phyloP scores from a whole-genome alignment of 805 yeast species.

The Metschnikowia proteae region DNA sequence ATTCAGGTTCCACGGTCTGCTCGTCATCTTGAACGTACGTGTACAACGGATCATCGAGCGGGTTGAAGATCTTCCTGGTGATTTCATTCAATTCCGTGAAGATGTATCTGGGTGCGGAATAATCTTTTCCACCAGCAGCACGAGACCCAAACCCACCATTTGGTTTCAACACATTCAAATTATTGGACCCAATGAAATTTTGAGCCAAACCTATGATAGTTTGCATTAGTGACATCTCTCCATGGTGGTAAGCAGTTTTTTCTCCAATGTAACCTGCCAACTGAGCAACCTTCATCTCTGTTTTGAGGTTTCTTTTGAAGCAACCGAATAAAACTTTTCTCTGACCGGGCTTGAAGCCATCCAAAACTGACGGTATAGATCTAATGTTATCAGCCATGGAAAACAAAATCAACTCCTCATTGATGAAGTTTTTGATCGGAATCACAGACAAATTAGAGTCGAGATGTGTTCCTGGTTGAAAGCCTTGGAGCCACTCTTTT shows the following conservation, averaged over 20 bases:
- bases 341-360: conserved; percentile 97
- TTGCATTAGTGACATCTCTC: conserved; percentile 82
- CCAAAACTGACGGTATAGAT: conserved; percentile 90
- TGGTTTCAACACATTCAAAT: conserved; percentile 78
- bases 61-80: conserved; percentile 72
- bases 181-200: conserved; percentile 89
- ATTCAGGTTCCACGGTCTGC: conserved; percentile 88
- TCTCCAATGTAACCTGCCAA: conserved; percentile 87
- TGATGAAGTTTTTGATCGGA: conserved; percentile 90
- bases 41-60: conserved; percentile 73
- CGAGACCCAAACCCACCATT: conserved; percentile 96
- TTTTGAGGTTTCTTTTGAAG: conserved; percentile 70
- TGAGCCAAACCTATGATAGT: conserved; percentile 94
- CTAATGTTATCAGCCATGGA: conserved; percentile 96
- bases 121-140: conserved; percentile 96
- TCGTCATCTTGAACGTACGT: conserved; percentile 89
- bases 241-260: conserved; percentile 92
- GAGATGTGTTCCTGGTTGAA: conserved; percentile 84
- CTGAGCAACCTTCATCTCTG: conserved; percentile 86
- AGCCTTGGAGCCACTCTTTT: conserved; percentile 93
- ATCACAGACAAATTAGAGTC: conserved; percentile 73
- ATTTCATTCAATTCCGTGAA: conserved; percentile 77
- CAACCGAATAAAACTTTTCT: conserved; percentile 88
- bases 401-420: conserved; percentile 89
- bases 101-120: conserved; percentile 96